Evolutionary conservation across 139 green algal genomes (phyloP).

Genomic region (Desmodesmus armatus): DNA sequence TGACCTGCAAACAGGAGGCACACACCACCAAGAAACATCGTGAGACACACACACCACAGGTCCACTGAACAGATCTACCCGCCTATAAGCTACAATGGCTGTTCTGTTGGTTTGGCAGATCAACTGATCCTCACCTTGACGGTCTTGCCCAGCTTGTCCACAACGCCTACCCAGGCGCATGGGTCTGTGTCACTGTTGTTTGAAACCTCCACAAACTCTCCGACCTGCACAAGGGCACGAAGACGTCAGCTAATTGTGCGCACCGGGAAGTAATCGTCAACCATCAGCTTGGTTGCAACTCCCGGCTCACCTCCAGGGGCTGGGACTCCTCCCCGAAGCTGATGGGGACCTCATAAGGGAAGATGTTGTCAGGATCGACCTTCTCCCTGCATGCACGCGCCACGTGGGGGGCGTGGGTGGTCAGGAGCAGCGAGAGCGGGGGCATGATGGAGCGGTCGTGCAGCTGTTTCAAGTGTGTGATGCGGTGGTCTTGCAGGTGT

Average conservation of each 20-base stretch:
- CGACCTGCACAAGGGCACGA: slow-evolving; percentile 48
- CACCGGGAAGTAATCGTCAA: neutral
- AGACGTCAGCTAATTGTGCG: neutral
- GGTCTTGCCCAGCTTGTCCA: slow-evolving; percentile 46
- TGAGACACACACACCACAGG: neutral
- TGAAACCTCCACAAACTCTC: slow-evolving; percentile 72
- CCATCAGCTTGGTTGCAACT: neutral
- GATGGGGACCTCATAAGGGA: slow-evolving; percentile 52
- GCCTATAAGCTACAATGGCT: neutral
- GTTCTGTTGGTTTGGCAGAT: neutral
- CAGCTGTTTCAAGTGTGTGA: slow-evolving; percentile 9
- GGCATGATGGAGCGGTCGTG: too few species aligned
- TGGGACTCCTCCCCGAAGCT: slow-evolving; percentile 64
- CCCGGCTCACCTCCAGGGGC: slow-evolving; percentile 50
- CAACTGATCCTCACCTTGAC: neutral
- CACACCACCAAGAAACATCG: neutral
- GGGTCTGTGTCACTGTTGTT: slow-evolving; percentile 72
- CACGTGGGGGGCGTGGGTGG: neutral
- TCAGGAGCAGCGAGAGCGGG: too few species aligned
- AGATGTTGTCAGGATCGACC: slow-evolving; percentile 53
- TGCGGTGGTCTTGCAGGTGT: slow-evolving; percentile 43
- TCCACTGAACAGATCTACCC: neutral
- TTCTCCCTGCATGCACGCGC: too few species aligned
- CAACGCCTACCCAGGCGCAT: slow-evolving; percentile 59
- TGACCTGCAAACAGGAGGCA: slow-evolving; percentile 47